A percentile compares a stretch with the other conserved stretches of the same genome.
Evolutionary conservation across 2,329 filamentous ascomycete species (phyloP).

Genomic region (Diaporthe nobilis): DNA sequence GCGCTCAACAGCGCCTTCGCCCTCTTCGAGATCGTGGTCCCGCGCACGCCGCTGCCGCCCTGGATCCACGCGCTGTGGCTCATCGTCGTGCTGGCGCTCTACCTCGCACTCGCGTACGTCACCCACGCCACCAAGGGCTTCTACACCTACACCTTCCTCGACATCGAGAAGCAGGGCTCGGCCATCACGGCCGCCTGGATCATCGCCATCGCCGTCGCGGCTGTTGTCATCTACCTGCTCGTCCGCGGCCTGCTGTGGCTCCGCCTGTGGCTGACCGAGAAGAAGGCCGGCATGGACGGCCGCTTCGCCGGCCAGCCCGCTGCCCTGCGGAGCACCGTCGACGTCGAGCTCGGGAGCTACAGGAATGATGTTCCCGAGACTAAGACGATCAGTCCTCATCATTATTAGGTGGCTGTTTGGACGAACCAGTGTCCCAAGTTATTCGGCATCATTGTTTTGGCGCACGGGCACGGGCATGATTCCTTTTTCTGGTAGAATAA

Average conservation of each 20-base stretch:
- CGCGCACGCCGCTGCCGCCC: conserved; percentile 73
- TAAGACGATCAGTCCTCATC: conserved; percentile 22
- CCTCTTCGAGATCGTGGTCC: conserved; percentile 80
- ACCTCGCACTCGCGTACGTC: conserved; percentile 81
- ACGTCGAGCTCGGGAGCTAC: conserved; percentile 38
- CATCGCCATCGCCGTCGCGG: conserved; percentile 69
- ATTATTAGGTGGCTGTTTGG: conserved; percentile 3
- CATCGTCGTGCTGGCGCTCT: conserved; percentile 78
- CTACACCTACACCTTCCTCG: conserved; percentile 85
- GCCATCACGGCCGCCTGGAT: conserved; percentile 75
- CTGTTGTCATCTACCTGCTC: conserved; percentile 66
- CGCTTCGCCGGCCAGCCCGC: conserved; percentile 53
- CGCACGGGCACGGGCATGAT: not conserved
- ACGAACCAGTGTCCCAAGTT: not conserved
- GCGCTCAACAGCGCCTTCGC: conserved; percentile 81
- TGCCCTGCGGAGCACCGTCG: conserved; percentile 35
- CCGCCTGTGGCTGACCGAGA: conserved; percentile 64
- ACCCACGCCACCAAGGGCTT: conserved; percentile 78
- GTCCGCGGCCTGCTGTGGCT: conserved; percentile 66
- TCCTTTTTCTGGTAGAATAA: not conserved
- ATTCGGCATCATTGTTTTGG: not conserved
- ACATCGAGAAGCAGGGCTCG: conserved; percentile 65
- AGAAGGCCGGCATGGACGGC: conserved; percentile 58
- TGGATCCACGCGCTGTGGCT: conserved; percentile 78
- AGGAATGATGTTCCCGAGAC: not conserved